A percentile compares a stretch with the other conserved stretches of the same genome.
phyloP scores from a whole-genome alignment of 208 protist species.

The Blastocrithidia nonstop region DNA sequence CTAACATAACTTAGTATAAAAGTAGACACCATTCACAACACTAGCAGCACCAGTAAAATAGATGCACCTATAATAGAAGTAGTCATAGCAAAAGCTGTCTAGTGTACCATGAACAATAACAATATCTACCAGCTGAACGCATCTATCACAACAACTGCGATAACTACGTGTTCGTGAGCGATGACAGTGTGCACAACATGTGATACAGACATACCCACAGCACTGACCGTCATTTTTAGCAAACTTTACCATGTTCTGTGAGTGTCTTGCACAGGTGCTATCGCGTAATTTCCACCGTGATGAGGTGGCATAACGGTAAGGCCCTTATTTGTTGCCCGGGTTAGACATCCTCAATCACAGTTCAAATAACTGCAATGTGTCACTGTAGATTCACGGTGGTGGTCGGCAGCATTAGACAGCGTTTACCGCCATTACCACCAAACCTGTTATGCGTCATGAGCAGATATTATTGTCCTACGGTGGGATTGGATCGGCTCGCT shows the following conservation, averaged over 20 bases:
- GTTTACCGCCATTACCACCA: constrained; percentile 51
- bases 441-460: constrained; percentile 35
- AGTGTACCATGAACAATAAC: no score
- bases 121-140: no score
- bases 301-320: constrained; percentile 52
- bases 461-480: constrained; percentile 75
- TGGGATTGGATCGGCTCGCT: constrained; percentile 49
- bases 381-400: constrained; percentile 56
- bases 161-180: constrained; percentile 28
- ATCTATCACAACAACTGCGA: constrained; percentile 38
- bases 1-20: no score
- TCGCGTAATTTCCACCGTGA: constrained; percentile 81
- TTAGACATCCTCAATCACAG: constrained; percentile 79
- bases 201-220: constrained; percentile 28
- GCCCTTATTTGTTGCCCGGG: constrained; percentile 64
- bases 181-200: constrained; percentile 29
- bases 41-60: no score
- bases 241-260: constrained; percentile 38
- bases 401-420: constrained; percentile 52
- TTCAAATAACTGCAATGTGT: constrained; percentile 37
- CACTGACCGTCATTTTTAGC: constrained; percentile 31
- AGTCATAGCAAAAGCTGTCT: no score
- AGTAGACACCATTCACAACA: no score
- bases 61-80: no score
- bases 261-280: constrained; percentile 59